Evolutionary conservation across 257 asterid genomes (phyloP), one percentile per base, ranked within the genome.

Genomic region (Solanum corneliomulleri): DNA sequence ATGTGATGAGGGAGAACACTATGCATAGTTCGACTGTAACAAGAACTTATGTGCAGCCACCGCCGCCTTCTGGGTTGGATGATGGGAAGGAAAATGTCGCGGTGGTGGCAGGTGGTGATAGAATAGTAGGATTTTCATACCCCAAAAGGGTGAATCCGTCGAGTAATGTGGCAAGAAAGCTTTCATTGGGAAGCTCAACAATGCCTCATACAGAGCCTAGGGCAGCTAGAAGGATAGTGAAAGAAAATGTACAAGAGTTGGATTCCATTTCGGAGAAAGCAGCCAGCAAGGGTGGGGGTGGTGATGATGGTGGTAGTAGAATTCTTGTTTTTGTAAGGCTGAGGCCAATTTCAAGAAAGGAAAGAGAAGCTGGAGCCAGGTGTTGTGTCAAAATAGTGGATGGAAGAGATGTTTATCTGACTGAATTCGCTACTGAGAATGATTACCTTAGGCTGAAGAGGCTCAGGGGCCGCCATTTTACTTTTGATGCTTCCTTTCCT

Each of bases 321-420:
- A 93, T 93, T 89, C 95, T 92, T 87, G 96, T 91, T 82, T 93
- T 93, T 86, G 96, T 93, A 90, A 93, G 96, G 91, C 75, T 91
- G 87, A 92, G 96, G 92, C 96, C 96, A 25, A 89, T 89, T 90
- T 89, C 85, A 44, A 93, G 89, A 89, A 91, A 91, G 92, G 96
- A 93, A 86, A 92, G 70, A 75, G 94, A 92, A 60, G 91, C 92
- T 75, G 96, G 95, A 80, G 91, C 96, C 25, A 91, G 93, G 78
- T 90, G 93, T 87, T 90, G 93, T 80, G 94, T 93, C 62, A 88
- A 87, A 86, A 91, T 91, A 87, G 94, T 91, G 88, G 92, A 92
- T 82, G 90, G 89, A 15, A 90, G 94, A 83, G 95, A 92, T 90
- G 91, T 93, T 86, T 93, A 89, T 85, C 84, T 93, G 78, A 91